Conservation (phyloP, 164 flowering plant genomes). For the Vitis rotundifolia region DNA sequence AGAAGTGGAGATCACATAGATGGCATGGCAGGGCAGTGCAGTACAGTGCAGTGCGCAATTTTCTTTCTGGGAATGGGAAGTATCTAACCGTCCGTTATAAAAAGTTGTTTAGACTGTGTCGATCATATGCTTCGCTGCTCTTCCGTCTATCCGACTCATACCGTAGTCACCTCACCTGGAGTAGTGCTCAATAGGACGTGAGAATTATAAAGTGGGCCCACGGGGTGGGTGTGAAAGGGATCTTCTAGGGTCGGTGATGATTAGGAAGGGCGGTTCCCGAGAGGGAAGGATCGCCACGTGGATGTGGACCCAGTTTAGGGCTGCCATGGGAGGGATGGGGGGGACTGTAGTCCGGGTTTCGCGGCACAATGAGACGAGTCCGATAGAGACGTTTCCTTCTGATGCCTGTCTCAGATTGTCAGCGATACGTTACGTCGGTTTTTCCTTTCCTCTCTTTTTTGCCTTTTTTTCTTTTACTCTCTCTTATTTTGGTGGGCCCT, state of each 20-base stretch:
- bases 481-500: background rate
- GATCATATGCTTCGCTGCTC: too few species aligned
- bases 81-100: background rate
- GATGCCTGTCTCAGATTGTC: slow-evolving; percentile 35
- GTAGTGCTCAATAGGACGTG: too few species aligned
- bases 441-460: slow-evolving; percentile 15
- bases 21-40: too few species aligned
- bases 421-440: slow-evolving; percentile 64
- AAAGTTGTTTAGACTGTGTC: background rate
- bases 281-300: too few species aligned
- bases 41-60: too few species aligned
- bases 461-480: background rate
- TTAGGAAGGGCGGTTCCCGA: slow-evolving; percentile 2
- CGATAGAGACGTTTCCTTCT: slow-evolving; percentile 55
- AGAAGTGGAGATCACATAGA: too few species aligned
- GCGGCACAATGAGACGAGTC: slow-evolving; percentile 62
- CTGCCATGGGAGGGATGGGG: slow-evolving; percentile 2
- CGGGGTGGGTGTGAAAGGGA: background rate
- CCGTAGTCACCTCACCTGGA: too few species aligned
- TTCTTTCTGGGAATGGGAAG: background rate
- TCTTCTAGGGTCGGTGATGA: background rate
- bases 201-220: background rate
- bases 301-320: slow-evolving; percentile 3
- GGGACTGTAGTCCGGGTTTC: slow-evolving; percentile 66
- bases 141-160: too few species aligned